phyloP scores from a whole-genome alignment of 108 stramenopile species.

The Fistulifera pelliculosa region DNA sequence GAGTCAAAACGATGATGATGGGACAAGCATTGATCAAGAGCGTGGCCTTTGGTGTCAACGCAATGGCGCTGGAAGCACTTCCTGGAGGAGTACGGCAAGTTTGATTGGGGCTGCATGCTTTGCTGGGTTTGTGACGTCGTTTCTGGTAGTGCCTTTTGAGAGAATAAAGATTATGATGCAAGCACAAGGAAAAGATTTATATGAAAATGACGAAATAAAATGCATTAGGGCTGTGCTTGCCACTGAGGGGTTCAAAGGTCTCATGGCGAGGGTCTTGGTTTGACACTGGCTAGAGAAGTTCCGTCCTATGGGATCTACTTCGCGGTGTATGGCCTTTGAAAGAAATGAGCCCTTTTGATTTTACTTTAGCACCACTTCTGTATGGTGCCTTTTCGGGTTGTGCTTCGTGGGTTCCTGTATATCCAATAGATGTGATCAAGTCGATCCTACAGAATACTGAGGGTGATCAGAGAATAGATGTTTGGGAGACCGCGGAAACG shows the following conservation, averaged over 20 bases:
- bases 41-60: constrained; percentile 50
- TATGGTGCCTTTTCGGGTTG: constrained; percentile 45
- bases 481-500: constrained; percentile 24
- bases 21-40: constrained; percentile 65
- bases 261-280: constrained; percentile 37
- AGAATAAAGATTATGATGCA: constrained; percentile 52
- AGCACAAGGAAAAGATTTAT: constrained; percentile 1
- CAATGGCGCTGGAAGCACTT: constrained; percentile 1
- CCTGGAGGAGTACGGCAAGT: not conserved
- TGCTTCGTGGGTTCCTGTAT: constrained; percentile 51
- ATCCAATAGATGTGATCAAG: constrained; percentile 65
- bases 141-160: constrained; percentile 48
- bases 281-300: constrained; percentile 39
- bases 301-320: constrained; percentile 49
- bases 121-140: constrained; percentile 46
- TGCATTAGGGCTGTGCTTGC: constrained; percentile 28
- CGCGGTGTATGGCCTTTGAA: constrained; percentile 32
- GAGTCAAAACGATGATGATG: constrained; percentile 40
- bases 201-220: constrained; percentile 23
- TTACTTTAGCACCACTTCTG: constrained; percentile 19
- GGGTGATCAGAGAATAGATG: constrained; percentile 6
- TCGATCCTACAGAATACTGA: constrained; percentile 38
- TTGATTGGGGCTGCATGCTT: constrained; percentile 36
- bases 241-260: constrained; percentile 33
- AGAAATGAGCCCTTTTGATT: constrained; percentile 9